Conservation (phyloP, 352 stramenopile species). For the Pythium scleroteichum region DNA sequence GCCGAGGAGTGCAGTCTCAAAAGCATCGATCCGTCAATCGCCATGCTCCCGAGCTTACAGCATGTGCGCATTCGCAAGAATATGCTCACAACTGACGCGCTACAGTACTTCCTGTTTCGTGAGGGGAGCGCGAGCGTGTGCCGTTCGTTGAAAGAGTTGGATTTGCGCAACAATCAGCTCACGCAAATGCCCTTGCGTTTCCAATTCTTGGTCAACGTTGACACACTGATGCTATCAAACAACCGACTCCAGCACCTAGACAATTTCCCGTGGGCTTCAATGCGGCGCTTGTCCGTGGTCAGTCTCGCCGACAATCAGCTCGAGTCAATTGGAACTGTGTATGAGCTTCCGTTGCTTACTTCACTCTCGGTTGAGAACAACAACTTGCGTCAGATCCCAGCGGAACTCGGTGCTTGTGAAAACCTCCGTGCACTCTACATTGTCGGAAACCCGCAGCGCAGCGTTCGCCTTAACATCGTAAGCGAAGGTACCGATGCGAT, state of each 20-base stretch:
- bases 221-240: conserved; percentile 72
- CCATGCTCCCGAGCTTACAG: conserved; percentile 53
- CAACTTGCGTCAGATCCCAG: conserved; percentile 74
- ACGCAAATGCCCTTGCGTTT: conserved; percentile 46
- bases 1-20: conserved; percentile 70
- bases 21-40: conserved; percentile 48
- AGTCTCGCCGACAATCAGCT: conserved; percentile 76
- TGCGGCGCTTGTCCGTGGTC: conserved; percentile 63
- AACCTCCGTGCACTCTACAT: conserved; percentile 65
- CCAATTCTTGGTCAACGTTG: conserved; percentile 45
- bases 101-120: conserved; percentile 44
- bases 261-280: conserved; percentile 54
- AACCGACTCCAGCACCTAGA: conserved; percentile 62
- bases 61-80: conserved; percentile 77
- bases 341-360: conserved; percentile 58
- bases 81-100: conserved; percentile 47
- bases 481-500: conserved; percentile 72
- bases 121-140: conserved; percentile 33
- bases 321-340: conserved; percentile 58
- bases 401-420: conserved; percentile 54
- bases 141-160: conserved; percentile 62
- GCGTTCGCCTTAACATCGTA: conserved; percentile 63
- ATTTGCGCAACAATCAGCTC: conserved; percentile 72
- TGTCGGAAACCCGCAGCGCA: conserved; percentile 74
- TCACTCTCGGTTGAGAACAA: conserved; percentile 86